These are phyloP conservation scores for Suhomyces pyralidae DNA, from an alignment of 805 yeast species.

Conservation along the genomic window DNA sequence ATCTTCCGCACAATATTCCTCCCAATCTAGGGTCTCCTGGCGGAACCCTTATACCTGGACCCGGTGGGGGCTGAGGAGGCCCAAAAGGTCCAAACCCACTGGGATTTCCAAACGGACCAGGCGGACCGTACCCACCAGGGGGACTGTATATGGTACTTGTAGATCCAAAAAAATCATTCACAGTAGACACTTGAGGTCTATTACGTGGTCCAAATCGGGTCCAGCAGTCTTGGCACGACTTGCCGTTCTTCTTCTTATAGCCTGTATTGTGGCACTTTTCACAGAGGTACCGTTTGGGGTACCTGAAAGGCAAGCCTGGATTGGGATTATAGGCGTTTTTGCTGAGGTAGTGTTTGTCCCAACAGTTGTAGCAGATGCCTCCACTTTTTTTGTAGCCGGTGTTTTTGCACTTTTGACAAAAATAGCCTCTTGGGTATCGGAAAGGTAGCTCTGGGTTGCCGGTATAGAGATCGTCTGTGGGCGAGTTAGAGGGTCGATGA, in stretches of 20 bases:
- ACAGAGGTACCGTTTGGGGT: conserved; percentile 63
- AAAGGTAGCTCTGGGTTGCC: conserved; percentile 22
- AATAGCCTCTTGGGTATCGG: conserved; percentile 26
- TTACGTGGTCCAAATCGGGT: conserved; percentile 51
- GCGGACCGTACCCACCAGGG: neutral
- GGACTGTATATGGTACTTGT: neutral
- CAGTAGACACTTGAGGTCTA: neutral
- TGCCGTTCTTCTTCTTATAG: conserved; percentile 56
- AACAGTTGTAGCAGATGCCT: conserved; percentile 27
- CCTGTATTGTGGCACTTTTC: conserved; percentile 76
- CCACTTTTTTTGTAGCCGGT: conserved; percentile 31
- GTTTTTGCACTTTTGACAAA: conserved; percentile 34
- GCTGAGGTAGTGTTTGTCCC: conserved; percentile 27
- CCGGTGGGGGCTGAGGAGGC: neutral
- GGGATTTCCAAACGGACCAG: neutral
- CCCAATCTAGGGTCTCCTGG: conserved; percentile 82
- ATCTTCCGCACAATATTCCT: conserved; percentile 68
- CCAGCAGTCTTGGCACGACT: conserved; percentile 71
- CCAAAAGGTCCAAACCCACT: neutral
- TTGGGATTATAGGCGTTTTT: conserved; percentile 45
- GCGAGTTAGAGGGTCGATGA: neutral
- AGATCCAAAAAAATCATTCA: conserved; percentile 1
- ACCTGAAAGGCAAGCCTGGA: conserved; percentile 57
- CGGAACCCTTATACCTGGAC: conserved; percentile 32
- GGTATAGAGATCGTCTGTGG: conserved; percentile 12